Base-by-base conservation (phyloP, 78 protist species). In the Dictyostelium capitatum region DNA sequence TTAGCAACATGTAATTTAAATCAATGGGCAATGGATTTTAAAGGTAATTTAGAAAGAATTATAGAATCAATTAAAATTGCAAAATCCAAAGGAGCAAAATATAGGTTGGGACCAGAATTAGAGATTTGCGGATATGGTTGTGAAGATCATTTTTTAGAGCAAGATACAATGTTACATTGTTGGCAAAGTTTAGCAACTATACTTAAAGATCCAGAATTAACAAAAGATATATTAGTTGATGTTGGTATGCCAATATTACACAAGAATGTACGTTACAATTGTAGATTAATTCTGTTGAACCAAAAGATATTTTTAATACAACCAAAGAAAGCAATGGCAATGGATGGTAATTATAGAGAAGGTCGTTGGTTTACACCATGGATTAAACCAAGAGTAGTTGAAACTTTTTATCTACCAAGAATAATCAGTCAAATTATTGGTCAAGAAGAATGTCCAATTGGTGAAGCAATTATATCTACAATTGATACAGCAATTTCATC, bases 291-390 rank as follows among this genome's bases (percentile, higher is more conserved):
- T 41, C 2, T 89, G 9, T 59, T 65, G 43, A 64, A 97, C 89
- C 51, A 83, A 23, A 17, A 37, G 43, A 72, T 97, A 28, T 30
- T 96, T 3, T 54, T 95, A 43, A 92, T 97, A 6, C 94, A 96
- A 25, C 99, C 99, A n/a, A 97, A 97, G 77, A 56, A 97, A 64
- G 82, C 41, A 78, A 43, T 97, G 64, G 97, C 98, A 32, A 67
- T 78, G 73, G 98, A 97, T 67, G 99, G 99, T 56, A 97, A 97
- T 79, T 97, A 97, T 93, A 83, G 99, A 9, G 99, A 97, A 83
- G 43, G 23, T 43, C 37, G 99, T 37, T 97, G 94, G 94, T 97
- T 97, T 47, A 83, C 96, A 8, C 89, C 97, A 5, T 97, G 98
- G 98, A 11, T 19, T 14, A 41, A 79, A 4, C 57, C 54, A 41